Evolutionary conservation across 2,329 filamentous ascomycete genomes (phyloP).

Genomic region (Ilyonectria robusta): DNA sequence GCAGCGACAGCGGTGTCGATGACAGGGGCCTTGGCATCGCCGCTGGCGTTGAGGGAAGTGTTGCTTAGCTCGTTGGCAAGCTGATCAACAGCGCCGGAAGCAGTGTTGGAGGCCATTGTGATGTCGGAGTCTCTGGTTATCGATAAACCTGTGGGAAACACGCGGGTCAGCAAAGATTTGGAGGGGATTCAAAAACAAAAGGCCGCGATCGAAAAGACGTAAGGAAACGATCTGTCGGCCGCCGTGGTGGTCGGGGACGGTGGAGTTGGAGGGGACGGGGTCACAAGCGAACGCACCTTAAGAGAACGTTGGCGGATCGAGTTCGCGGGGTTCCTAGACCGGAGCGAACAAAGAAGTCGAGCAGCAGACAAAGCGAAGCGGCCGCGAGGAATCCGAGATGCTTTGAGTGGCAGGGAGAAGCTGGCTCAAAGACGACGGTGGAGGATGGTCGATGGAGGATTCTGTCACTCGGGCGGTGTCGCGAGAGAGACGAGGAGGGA

Average conservation of each 20-base stretch:
- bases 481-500: conserved; percentile 48
- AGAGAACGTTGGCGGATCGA: conserved; percentile 39
- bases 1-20: conserved; percentile 81
- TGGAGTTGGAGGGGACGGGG: conserved; percentile 29
- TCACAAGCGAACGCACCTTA: conserved; percentile 36
- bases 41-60: conserved; percentile 78
- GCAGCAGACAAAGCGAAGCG: conserved; percentile 50
- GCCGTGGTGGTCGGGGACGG: conserved; percentile 15
- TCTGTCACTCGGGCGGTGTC: conserved; percentile 49
- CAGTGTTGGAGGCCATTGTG: conserved; percentile 74
- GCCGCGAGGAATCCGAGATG: conserved; percentile 38
- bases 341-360: conserved; percentile 48
- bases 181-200: conserved; percentile 31
- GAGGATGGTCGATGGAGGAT: conserved; percentile 33
- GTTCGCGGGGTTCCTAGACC: conserved; percentile 47
- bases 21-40: conserved; percentile 75
- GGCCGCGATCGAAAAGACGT: conserved; percentile 1
- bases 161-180: conserved; percentile 36
- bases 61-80: conserved; percentile 84
- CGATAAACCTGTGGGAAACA: conserved; percentile 36
- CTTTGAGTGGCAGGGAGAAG: conserved; percentile 43
- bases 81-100: conserved; percentile 79
- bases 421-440: conserved; percentile 43
- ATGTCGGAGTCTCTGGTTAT: conserved; percentile 37
- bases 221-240: conserved; percentile 10